These are phyloP conservation scores for Penicillium canariense DNA, from an alignment of 495 filamentous ascomycete species.

Conservation along the genomic window DNA sequence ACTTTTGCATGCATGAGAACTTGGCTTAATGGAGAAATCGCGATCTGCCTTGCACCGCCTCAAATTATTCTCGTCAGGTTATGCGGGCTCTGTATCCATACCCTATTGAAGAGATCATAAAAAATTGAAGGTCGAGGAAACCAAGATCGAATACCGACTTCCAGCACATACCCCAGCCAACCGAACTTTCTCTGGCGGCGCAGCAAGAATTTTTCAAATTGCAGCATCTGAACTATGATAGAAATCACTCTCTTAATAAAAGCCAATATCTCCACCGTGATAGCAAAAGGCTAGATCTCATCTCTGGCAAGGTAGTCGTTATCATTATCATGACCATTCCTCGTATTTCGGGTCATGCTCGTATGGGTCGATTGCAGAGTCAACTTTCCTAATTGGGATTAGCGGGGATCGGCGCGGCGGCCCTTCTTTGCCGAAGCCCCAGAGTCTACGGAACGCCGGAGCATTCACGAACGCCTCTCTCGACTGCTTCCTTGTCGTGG, in stretches of 20 bases:
- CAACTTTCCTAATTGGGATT: slow-evolving; percentile 12
- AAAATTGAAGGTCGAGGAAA: no score
- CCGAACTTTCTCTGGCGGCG: no score
- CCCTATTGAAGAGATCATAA: no score
- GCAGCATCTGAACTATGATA: no score
- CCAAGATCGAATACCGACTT: no score
- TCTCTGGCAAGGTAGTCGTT: not conserved
- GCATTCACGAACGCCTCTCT: not conserved
- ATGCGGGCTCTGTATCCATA: no score
- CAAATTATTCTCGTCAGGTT: no score
- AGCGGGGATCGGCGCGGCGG: slow-evolving; percentile 16
- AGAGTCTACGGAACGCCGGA: slow-evolving; percentile 2
- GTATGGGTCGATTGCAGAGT: not conserved
- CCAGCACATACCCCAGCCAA: no score
- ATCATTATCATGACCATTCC: not conserved
- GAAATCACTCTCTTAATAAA: no score
- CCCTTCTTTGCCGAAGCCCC: slow-evolving; percentile 1
- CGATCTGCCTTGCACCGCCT: not conserved
- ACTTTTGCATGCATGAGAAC: not conserved
- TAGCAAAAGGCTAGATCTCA: not conserved
- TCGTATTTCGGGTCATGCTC: not conserved
- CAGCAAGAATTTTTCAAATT: no score
- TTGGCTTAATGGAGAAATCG: not conserved
- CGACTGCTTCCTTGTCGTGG: not conserved
- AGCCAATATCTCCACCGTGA: no score